Evolutionary conservation across 2,329 filamentous ascomycete genomes (phyloP).

Genomic region (Xylariaceae sp.): DNA sequence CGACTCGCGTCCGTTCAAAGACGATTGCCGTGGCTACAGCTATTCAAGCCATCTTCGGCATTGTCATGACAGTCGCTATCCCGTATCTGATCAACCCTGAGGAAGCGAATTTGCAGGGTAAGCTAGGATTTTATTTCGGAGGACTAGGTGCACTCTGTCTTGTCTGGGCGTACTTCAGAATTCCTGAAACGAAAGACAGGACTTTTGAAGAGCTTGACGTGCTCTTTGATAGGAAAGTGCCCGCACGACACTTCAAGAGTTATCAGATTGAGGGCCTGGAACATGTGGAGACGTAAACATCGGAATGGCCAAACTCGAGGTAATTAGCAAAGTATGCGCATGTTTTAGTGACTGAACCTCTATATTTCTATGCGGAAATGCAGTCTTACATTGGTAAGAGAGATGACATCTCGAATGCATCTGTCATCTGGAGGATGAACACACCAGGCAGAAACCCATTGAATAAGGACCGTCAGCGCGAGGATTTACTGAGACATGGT

Average conservation of each 20-base stretch:
- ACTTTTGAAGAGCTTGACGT: conserved; percentile 32
- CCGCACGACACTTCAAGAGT: conserved; percentile 29
- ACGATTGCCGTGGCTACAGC: conserved; percentile 43
- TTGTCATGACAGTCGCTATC: conserved; percentile 41
- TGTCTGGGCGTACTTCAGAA: conserved; percentile 34
- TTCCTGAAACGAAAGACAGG: conserved; percentile 30
- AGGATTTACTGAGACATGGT: too few relatives aligned
- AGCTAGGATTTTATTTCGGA: conserved; percentile 39
- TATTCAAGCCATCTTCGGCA: conserved; percentile 37
- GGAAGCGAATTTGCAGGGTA: conserved; percentile 40
- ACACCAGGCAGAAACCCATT: too few relatives aligned
- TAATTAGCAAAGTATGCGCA: too few relatives aligned
- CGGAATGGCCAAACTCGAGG: too few relatives aligned
- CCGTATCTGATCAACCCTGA: conserved; percentile 43
- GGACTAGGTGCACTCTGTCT: conserved; percentile 34
- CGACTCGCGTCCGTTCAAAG: conserved; percentile 42
- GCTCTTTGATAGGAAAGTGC: conserved; percentile 29
- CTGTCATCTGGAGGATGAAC: too few relatives aligned
- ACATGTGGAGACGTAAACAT: too few relatives aligned
- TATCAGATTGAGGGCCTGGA: conserved; percentile 21
- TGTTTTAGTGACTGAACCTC: too few relatives aligned
- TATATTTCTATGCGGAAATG: too few relatives aligned
- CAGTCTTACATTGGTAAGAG: too few relatives aligned
- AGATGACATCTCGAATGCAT: too few relatives aligned
- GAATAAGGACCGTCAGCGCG: too few relatives aligned